A percentile compares a stretch with the other conserved stretches of the same genome.
Evolutionary conservation across 768 basidiomycete genomes (phyloP).

Genomic region (Rhizopogon roseolus): DNA sequence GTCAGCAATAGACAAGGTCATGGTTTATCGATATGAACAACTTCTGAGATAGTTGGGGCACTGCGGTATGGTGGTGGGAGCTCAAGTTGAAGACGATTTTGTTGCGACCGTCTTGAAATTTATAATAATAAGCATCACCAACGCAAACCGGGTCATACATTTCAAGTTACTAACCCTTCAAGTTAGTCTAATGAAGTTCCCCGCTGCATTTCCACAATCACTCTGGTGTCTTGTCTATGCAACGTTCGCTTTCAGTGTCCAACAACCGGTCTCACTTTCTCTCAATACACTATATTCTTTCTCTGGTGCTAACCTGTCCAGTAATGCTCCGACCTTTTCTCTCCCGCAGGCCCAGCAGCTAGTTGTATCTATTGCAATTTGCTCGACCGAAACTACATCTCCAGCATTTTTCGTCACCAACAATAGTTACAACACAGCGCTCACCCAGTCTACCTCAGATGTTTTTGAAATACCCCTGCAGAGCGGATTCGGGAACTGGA

Average conservation of each 20-base stretch:
- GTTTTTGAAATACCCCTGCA: slow-evolving; percentile 44
- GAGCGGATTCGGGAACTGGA: slow-evolving; percentile 50
- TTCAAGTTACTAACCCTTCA: no score
- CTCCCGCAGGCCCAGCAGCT: slow-evolving; percentile 36
- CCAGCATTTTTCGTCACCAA: slow-evolving; percentile 63
- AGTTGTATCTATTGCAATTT: slow-evolving; percentile 47
- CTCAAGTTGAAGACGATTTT: no score
- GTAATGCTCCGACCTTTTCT: slow-evolving; percentile 31
- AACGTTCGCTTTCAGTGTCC: slow-evolving; percentile 5
- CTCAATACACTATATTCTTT: slow-evolving; percentile 35
- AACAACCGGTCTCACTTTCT: slow-evolving; percentile 20
- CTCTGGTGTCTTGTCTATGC: slow-evolving; percentile 4
- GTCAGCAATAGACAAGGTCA: no score
- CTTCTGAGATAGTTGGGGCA: no score
- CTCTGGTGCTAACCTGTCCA: slow-evolving; percentile 20
- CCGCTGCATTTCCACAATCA: neutral
- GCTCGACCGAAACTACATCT: slow-evolving; percentile 26
- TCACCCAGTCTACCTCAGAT: slow-evolving; percentile 14
- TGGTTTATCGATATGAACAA: no score
- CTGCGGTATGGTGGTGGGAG: no score
- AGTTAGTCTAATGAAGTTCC: no score
- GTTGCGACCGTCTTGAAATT: no score
- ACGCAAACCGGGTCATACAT: no score
- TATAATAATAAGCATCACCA: no score
- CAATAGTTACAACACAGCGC: neutral